Conservation (phyloP, 2,329 filamentous ascomycete species). For the Fusarium sublunatum region DNA sequence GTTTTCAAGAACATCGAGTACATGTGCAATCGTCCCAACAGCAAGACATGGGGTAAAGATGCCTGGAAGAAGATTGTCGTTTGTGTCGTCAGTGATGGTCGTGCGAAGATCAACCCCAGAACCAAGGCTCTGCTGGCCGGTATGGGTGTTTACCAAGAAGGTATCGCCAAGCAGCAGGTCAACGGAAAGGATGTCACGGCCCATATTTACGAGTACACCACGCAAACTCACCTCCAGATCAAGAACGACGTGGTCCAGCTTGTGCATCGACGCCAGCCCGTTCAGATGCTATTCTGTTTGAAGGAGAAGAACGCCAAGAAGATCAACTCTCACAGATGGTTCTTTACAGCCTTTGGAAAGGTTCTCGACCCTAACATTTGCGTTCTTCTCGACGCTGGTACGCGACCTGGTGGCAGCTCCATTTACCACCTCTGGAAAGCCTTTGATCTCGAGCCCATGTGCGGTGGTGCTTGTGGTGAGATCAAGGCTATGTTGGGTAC, state of each 20-base stretch:
- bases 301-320: slow-evolving; percentile 99
- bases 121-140: slow-evolving; percentile 90
- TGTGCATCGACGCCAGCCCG: slow-evolving; percentile 86
- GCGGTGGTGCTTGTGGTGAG: slow-evolving; percentile 95
- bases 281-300: slow-evolving; percentile 96
- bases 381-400: slow-evolving; percentile 94
- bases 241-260: slow-evolving; percentile 90
- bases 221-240: slow-evolving; percentile 85
- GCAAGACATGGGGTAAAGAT: slow-evolving; percentile 98
- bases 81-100: slow-evolving; percentile 95
- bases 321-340: slow-evolving; percentile 99
- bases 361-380: slow-evolving; percentile 97
- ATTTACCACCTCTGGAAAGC: slow-evolving; percentile 99
- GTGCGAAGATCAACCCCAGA: slow-evolving; percentile 94
- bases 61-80: slow-evolving; percentile 99
- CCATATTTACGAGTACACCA: slow-evolving; percentile 96
- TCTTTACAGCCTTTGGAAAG: slow-evolving; percentile 95
- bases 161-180: slow-evolving; percentile 97
- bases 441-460: slow-evolving; percentile 97
- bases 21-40: slow-evolving; percentile 93
- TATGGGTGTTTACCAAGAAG: slow-evolving; percentile 97
- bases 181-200: slow-evolving; percentile 96
- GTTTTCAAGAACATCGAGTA: slow-evolving; percentile 99
- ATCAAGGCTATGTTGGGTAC: slow-evolving; percentile 97
- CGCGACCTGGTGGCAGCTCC: slow-evolving; percentile 90